A percentile compares a stretch with the other conserved stretches of the same genome.
phyloP scores from a whole-genome alignment of 306 rosid genomes.

The Purshia tridentata region DNA sequence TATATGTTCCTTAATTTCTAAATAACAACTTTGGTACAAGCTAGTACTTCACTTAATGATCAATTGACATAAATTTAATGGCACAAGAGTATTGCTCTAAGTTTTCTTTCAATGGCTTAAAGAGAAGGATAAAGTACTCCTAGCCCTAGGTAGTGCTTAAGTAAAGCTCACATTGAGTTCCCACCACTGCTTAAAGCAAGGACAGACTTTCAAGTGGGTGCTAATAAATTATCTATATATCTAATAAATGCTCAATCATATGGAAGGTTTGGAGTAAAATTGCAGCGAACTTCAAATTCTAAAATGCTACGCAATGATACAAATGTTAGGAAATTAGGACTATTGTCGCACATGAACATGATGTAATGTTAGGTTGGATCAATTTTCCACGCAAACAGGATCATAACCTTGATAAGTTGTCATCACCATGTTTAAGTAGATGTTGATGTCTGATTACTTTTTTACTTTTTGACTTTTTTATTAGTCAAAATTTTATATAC shows the following conservation, averaged over 20 bases:
- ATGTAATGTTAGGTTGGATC: conserved; percentile 14
- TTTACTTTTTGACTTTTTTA: not conserved
- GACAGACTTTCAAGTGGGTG: not conserved
- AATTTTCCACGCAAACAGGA: conserved; percentile 22
- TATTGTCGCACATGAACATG: not conserved
- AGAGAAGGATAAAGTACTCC: too few relatives aligned
- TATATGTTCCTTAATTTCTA: too few relatives aligned
- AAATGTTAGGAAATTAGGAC: not conserved
- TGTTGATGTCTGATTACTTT: conserved; percentile 1
- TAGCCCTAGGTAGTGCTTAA: too few relatives aligned
- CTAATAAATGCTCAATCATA: not conserved
- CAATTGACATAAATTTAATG: too few relatives aligned
- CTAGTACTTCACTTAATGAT: too few relatives aligned
- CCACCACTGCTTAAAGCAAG: not conserved
- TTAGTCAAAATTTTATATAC: not conserved
- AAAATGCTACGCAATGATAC: not conserved
- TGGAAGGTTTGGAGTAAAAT: conserved; percentile 17
- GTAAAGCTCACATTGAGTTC: too few relatives aligned
- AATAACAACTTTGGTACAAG: too few relatives aligned
- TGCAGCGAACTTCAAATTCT: conserved; percentile 16
- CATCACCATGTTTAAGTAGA: not conserved
- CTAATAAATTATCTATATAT: not conserved
- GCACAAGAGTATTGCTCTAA: too few relatives aligned
- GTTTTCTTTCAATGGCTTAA: too few relatives aligned
- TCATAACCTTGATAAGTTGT: conserved; percentile 5